phyloP scores from a whole-genome alignment of 148 eudicot species.

The Chenopodium formosanum region DNA sequence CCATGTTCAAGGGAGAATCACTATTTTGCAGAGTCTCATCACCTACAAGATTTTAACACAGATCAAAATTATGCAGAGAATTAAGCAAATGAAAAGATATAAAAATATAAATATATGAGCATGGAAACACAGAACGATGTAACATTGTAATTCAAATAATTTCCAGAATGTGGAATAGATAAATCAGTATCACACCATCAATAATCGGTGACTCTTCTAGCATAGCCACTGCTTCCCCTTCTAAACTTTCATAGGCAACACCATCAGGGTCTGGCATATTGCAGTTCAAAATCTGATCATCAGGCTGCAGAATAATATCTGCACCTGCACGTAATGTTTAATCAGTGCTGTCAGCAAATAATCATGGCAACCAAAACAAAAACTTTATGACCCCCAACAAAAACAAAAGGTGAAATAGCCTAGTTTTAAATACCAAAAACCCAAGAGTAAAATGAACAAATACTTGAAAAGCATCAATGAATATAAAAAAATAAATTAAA shows the following conservation, averaged over 20 bases:
- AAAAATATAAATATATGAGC: too few relatives aligned
- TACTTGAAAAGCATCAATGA: neutral
- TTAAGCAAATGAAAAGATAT: neutral
- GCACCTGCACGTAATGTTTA: conserved; percentile 14
- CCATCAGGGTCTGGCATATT: conserved; percentile 31
- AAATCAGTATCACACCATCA: conserved; percentile 20
- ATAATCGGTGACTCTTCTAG: conserved; percentile 29
- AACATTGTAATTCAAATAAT: neutral
- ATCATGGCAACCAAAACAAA: neutral
- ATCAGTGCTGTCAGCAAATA: neutral
- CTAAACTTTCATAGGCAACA: conserved; percentile 31
- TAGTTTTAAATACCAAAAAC: neutral
- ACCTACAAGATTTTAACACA: conserved; percentile 17
- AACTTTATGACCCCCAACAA: neutral
- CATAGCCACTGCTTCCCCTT: conserved; percentile 33
- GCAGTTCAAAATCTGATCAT: conserved; percentile 23
- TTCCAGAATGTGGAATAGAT: neutral
- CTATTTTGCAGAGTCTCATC: conserved; percentile 19
- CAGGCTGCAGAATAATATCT: conserved; percentile 15
- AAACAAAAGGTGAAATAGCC: neutral
- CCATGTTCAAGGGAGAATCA: conserved; percentile 25
- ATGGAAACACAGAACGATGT: neutral
- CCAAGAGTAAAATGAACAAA: neutral
- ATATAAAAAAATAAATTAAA: neutral
- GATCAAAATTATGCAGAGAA: conserved; percentile 2